Base-by-base conservation (phyloP, 192 early-diverging fungal genomes). In the Mortierella claussenii region DNA sequence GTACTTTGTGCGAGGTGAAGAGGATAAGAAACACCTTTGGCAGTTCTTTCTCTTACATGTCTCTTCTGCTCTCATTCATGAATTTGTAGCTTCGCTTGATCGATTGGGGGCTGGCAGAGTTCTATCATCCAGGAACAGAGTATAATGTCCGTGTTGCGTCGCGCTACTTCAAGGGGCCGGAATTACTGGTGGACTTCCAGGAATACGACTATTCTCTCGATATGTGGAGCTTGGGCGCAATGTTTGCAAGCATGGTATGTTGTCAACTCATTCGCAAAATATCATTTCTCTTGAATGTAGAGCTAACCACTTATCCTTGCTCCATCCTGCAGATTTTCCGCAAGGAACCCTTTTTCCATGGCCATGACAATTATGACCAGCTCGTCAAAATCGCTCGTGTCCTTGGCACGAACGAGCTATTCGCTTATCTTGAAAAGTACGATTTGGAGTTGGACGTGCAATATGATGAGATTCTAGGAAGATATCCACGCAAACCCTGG, bases 311-410 rank as follows among this genome's bases (percentile, higher is more conserved):
- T 3, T 24, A 15, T 9, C 21, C 9, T 26, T 49, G 23, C 47
- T 49, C 28, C 18, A 43, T 46, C 57, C 5, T 55, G 26, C 20
- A 95, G 94, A 99, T 99, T 43, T 99, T 98, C 92, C 91, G 95
- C 78, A 96, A 96, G 80, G 97, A 99, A 69, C 97, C 97, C 2
- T 99, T 99, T 81, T 99, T 99, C 91, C 97, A 98, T 70, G 98
- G 90, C 32, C 95, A 97, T 71, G 95, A 97, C 84, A 98, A 98
- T 81, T 93, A 96, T 81, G 98, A 99, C 75, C 98, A 99, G 86
- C 88, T 99, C 65, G 97, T 99, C 51, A 96, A 96, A 82, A 99
- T 99, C 79, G 96, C 96, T 50, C 95, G 95, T 74, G 96, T 99
- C 5, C 85, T 99, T 50, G 97, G 97, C 6, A 99, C 97, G 27